A percentile compares a stretch with the other conserved stretches of the same genome.
phyloP scores from a whole-genome alignment of 2,329 filamentous ascomycete species.

The Monosporascus sp. region DNA sequence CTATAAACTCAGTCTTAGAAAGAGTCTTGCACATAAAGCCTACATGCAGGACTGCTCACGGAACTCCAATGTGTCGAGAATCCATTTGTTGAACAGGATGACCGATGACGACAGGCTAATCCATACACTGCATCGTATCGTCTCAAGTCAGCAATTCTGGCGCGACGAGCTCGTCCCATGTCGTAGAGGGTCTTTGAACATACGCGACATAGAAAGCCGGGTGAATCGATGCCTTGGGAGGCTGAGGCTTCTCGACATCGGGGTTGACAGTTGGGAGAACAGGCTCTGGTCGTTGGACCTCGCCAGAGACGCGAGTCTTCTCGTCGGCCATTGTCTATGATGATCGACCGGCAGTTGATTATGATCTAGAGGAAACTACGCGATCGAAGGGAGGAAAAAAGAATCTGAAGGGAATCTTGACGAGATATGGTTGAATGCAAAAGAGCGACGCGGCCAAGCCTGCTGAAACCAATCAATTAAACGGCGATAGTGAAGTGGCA shows the following conservation, averaged over 20 bases:
- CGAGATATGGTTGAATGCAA: conserved; percentile 1
- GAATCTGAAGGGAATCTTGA: background rate
- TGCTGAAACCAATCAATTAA: conserved; percentile 21
- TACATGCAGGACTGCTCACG: conserved; percentile 45
- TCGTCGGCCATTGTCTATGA: conserved; percentile 62
- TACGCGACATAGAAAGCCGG: conserved; percentile 80
- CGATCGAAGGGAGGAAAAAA: background rate
- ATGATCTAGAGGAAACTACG: conserved; percentile 3
- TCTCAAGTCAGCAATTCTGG: conserved; percentile 4
- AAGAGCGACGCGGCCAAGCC: conserved; percentile 22
- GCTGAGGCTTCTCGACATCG: conserved; percentile 63
- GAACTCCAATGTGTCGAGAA: conserved; percentile 81
- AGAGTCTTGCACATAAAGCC: background rate
- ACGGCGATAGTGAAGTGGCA: conserved; percentile 7
- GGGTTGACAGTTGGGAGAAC: conserved; percentile 80
- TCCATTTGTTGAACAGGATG: conserved; percentile 99
- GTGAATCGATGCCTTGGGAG: conserved; percentile 62
- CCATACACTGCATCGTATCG: conserved; percentile 62
- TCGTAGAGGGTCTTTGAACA: conserved; percentile 24
- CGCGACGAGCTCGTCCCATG: background rate
- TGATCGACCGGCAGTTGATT: conserved; percentile 7
- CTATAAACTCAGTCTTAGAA: conserved; percentile 35
- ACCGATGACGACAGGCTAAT: conserved; percentile 88
- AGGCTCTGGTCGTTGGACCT: conserved; percentile 57
- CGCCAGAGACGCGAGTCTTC: conserved; percentile 79